These are phyloP conservation scores for Marchantia paleacea DNA, from an alignment of 225 moss, liverwort and hornwort species.

Conservation along the genomic window DNA sequence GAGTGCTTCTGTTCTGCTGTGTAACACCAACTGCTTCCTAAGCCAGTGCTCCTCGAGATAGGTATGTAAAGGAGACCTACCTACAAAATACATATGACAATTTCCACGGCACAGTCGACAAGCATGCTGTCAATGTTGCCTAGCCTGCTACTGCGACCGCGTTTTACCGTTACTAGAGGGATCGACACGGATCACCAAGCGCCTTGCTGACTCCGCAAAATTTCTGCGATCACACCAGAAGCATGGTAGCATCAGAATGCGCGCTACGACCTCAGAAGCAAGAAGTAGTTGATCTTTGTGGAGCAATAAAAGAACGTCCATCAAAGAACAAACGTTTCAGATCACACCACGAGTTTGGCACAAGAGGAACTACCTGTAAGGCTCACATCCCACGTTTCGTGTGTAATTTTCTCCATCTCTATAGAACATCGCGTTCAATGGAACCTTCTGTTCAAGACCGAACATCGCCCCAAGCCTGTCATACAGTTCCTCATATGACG, in stretches of 20 bases:
- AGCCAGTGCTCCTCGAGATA: neutral
- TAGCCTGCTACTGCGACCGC: slow-evolving; percentile 49
- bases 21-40: neutral
- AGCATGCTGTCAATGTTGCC: neutral
- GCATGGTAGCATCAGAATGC: neutral
- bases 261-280: neutral
- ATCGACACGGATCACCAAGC: slow-evolving; percentile 71
- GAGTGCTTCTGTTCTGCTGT: no score
- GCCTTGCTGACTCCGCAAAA: slow-evolving; percentile 76
- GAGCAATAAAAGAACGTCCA: neutral
- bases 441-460: slow-evolving; percentile 57
- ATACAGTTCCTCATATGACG: slow-evolving; percentile 75
- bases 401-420: slow-evolving; percentile 63
- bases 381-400: slow-evolving; percentile 69
- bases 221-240: slow-evolving; percentile 43
- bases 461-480: slow-evolving; percentile 89
- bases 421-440: slow-evolving; percentile 71
- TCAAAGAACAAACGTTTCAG: neutral
- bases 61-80: neutral
- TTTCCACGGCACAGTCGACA: no score
- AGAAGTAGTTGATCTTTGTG: neutral
- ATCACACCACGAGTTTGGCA: neutral
- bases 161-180: slow-evolving; percentile 49
- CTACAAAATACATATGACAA: neutral
- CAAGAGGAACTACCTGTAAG: slow-evolving; percentile 63